Evolutionary conservation across 371 early-diverging fungal genomes (phyloP), one percentile per base, ranked within the genome.

Genomic region (Astathelohania contejeani): DNA sequence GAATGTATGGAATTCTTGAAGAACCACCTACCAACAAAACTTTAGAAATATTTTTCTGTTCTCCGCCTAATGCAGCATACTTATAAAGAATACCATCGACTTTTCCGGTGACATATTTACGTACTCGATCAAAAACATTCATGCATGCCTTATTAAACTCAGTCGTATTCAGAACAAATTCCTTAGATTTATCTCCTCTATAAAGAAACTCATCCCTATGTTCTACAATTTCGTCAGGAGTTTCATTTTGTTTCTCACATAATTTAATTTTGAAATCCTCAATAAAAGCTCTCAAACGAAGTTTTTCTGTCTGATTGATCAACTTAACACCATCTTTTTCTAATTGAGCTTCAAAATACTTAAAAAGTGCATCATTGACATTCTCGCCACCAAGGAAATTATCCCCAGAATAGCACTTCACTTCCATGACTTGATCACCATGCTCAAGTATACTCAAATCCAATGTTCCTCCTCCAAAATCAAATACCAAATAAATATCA

Each of bases 311-410:
- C 19, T 53, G 22, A 18, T 23, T 38, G 48, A 22, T 47, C 4
- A 1, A 16, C 39, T 58, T 35, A 29, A 49, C 29, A n/a, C 12
- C 16, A 1, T 22, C 1, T 25, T 58, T 28, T 79, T 86, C 84
- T 80, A 89, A 87, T 76, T 83, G 83, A 62, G 81, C 78, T 54
- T 77, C 71, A 66, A 90, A 89, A 79, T 85, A 80, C 76, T 79
- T 79, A 65, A 86, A 86, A 52, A 94, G 78, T 62, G 83, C 79
- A 80, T 87, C 84, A 78, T 90, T 90, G 74, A 90, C 86, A 78
- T 91, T 90, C 78, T 89, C 90, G 75, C 95, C 95, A 73, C 95
- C 92, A 75, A 89, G 80, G 78, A 90, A 91, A 60, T 88, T 90
- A 76, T 90, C 87, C 78, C 91, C 95, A 71, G 85, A 83, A 64